A percentile compares a stretch with the other conserved stretches of the same genome.
Evolutionary conservation across 2,329 filamentous ascomycete species (phyloP).

Genomic region (Aschersonia sp.): DNA sequence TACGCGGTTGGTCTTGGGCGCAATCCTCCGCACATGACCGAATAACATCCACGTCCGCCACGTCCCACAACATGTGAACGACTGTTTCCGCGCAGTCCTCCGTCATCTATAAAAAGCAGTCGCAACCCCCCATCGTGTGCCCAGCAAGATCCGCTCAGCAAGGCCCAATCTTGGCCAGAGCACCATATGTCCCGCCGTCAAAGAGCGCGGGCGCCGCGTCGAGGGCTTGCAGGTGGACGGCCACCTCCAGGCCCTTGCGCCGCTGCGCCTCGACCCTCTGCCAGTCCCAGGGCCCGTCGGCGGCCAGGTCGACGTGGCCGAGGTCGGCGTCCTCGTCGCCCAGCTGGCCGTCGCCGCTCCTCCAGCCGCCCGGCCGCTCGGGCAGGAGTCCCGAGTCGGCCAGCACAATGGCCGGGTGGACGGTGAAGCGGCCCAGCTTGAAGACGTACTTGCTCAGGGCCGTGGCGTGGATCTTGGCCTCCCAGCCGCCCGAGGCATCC

Average conservation of each 20-base stretch:
- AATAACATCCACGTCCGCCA: too few relatives aligned
- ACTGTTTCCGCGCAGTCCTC: too few relatives aligned
- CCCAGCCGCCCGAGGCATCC: constrained; percentile 28
- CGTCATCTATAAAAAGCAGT: too few relatives aligned
- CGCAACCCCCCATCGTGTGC: too few relatives aligned
- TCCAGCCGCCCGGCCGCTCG: constrained; percentile 52
- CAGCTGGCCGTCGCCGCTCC: constrained; percentile 21
- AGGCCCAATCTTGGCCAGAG: constrained; percentile 32
- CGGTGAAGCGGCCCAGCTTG: constrained; percentile 68
- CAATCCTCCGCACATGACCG: too few relatives aligned
- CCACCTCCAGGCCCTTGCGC: constrained; percentile 38
- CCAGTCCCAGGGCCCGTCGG: constrained; percentile 40
- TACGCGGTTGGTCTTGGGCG: too few relatives aligned
- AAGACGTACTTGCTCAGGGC: constrained; percentile 70
- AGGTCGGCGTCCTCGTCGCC: constrained; percentile 5
- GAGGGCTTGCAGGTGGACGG: constrained; percentile 39
- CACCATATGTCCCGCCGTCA: constrained; percentile 36
- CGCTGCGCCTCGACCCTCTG: constrained; percentile 38
- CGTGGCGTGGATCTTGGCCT: constrained; percentile 55
- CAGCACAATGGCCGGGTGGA: constrained; percentile 67
- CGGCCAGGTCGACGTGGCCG: constrained; percentile 13
- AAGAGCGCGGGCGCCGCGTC: constrained; percentile 38
- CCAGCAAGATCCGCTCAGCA: constrained; percentile 13
- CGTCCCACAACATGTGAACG: too few relatives aligned
- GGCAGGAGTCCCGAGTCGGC: constrained; percentile 62